A percentile compares a stretch with the other conserved stretches of the same genome.
Conservation (phyloP, 2,329 filamentous ascomycete genomes). For the Ceratocystiopsis brevicomis region DNA sequence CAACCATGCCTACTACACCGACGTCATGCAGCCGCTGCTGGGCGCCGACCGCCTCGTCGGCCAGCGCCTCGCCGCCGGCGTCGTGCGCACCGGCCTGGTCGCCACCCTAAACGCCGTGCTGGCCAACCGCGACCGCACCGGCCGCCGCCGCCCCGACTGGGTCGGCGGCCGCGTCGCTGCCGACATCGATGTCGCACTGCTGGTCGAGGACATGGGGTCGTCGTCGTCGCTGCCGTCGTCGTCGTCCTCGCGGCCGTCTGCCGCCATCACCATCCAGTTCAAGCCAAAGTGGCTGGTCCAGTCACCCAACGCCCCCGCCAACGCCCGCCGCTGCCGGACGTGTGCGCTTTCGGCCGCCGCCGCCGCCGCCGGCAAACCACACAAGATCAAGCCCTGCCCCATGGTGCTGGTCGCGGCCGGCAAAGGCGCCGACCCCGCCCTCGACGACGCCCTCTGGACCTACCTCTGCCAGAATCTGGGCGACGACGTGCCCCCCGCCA, state of each 20-base stretch:
- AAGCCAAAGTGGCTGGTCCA: conserved; percentile 75
- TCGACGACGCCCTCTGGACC: conserved; percentile 7
- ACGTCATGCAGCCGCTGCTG: conserved; percentile 37
- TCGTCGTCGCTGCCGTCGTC: conserved; percentile 8
- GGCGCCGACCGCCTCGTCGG: conserved; percentile 30
- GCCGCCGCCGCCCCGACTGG: conserved; percentile 21
- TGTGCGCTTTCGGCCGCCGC: conserved; percentile 36
- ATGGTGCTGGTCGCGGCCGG: conserved; percentile 6
- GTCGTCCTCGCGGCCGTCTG: not conserved
- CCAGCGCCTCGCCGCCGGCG: conserved; percentile 32
- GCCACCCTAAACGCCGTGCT: conserved; percentile 34
- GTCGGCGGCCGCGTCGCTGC: conserved; percentile 31
- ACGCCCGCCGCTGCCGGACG: conserved; percentile 50
- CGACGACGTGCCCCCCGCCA: conserved; percentile 12
- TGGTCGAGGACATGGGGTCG: conserved; percentile 51
- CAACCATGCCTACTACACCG: conserved; percentile 28
- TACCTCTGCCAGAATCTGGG: conserved; percentile 19
- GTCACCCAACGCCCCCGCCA: conserved; percentile 48
- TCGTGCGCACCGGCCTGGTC: conserved; percentile 20
- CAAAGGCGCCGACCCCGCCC: not conserved
- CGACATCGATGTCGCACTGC: conserved; percentile 42
- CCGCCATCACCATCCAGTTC: conserved; percentile 40
- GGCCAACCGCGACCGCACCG: conserved; percentile 16
- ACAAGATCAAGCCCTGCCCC: conserved; percentile 9
- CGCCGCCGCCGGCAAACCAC: not conserved